phyloP scores from a whole-genome alignment of 352 stramenopile genomes.

The Nothophytophthora sp. region DNA sequence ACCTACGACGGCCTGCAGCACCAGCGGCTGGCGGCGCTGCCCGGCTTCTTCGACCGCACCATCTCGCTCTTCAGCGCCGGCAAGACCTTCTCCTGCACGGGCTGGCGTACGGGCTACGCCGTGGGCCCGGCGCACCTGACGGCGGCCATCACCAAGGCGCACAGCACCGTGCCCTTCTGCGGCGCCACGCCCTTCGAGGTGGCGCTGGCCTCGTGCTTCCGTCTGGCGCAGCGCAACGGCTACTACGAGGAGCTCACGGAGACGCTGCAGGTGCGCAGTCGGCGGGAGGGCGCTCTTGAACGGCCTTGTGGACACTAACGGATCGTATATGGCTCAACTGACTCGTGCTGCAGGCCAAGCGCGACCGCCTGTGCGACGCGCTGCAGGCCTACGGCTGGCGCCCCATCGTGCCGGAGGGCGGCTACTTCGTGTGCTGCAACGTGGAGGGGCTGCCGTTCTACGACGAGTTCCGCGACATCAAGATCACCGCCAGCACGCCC shows the following conservation, averaged over 20 bases:
- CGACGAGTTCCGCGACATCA: slow-evolving; percentile 64
- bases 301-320: too few relatives aligned
- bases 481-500: slow-evolving; percentile 48
- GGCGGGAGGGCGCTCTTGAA: too few relatives aligned
- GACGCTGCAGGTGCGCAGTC: slow-evolving; percentile 66
- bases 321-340: too few relatives aligned
- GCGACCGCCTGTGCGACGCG: slow-evolving; percentile 81
- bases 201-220: slow-evolving; percentile 89
- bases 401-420: slow-evolving; percentile 92
- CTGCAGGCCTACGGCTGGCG: slow-evolving; percentile 84
- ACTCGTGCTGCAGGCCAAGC: too few relatives aligned
- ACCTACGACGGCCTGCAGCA: slow-evolving; percentile 67
- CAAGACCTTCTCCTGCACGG: slow-evolving; percentile 93
- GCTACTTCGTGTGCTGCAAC: slow-evolving; percentile 96
- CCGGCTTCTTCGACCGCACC: slow-evolving; percentile 75
- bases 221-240: slow-evolving; percentile 85
- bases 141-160: slow-evolving; percentile 70
- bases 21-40: slow-evolving; percentile 70
- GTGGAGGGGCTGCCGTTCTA: slow-evolving; percentile 69
- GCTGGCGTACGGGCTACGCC: slow-evolving; percentile 91
- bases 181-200: slow-evolving; percentile 95
- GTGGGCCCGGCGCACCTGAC: slow-evolving; percentile 47
- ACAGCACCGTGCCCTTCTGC: slow-evolving; percentile 93
- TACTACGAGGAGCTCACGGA: slow-evolving; percentile 78
- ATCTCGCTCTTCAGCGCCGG: slow-evolving; percentile 88